These are phyloP conservation scores for Botrytis sinoallii DNA, from an alignment of 2,329 filamentous ascomycete genomes.

Conservation along the genomic window DNA sequence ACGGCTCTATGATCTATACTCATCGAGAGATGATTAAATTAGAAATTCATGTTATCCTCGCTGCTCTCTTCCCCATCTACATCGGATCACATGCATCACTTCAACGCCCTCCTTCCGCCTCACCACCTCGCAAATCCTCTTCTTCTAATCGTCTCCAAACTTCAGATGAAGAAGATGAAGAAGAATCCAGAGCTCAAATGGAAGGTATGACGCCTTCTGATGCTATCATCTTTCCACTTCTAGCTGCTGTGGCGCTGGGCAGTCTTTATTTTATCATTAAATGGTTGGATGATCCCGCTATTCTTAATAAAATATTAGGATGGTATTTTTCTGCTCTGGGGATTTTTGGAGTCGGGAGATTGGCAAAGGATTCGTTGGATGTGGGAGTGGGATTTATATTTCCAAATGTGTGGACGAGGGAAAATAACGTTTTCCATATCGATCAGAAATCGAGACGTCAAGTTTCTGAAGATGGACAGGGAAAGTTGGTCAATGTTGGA, in stretches of 20 bases:
- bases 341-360: conserved; percentile 69
- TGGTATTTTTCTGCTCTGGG: conserved; percentile 81
- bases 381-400: conserved; percentile 67
- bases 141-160: conserved; percentile 36
- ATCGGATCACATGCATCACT: conserved; percentile 82
- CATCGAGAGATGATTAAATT: conserved; percentile 32
- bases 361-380: conserved; percentile 70
- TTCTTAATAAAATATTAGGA: conserved; percentile 79
- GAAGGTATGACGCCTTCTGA: conserved; percentile 72
- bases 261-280: conserved; percentile 86
- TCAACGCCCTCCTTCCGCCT: conserved; percentile 77
- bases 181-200: conserved; percentile 55
- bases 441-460: conserved; percentile 36
- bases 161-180: conserved; percentile 51
- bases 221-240: conserved; percentile 78
- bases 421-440: conserved; percentile 50
- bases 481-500: background rate
- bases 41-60: conserved; percentile 55
- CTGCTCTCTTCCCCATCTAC: conserved; percentile 80
- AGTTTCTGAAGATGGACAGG: conserved; percentile 23
- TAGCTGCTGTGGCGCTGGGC: conserved; percentile 69
- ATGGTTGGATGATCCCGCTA: conserved; percentile 75
- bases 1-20: conserved; percentile 26
- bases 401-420: conserved; percentile 62
- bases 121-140: conserved; percentile 41